Evolutionary conservation across 2,329 filamentous ascomycete genomes (phyloP), one percentile per base, ranked within the genome.

Genomic region (Xylaria digitata): DNA sequence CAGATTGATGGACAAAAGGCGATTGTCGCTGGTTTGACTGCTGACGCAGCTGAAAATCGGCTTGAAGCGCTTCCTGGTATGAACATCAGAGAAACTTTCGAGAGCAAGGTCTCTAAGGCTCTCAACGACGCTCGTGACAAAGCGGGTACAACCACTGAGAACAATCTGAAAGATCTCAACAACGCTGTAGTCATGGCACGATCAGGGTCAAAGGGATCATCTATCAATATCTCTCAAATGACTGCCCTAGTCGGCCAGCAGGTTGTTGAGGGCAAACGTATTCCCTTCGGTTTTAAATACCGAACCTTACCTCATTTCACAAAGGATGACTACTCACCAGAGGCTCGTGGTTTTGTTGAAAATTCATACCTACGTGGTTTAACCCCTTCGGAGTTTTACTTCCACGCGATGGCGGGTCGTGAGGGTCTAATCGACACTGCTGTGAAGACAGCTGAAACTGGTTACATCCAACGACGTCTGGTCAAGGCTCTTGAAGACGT

Each of bases 161-260:
- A 93, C 82, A 94, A 92, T 85, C 83, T 99, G 78, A 97, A 97
- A 82, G 93, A 97, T 80, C 85, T 92, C 75, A 99, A 99, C 86
- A 97, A 98, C 76, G 95, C 95, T 57, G 93, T 97, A 61, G 93
- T 94, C 77, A 99, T 98, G 92, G 94, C 96, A 67, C 89, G 90
- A 60, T 97, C 96, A 66, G 96, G 96, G 76, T 99, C 96, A 73
- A 99, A 99, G 85, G 96, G 96, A 79, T 98, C 96, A 2, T 95
- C 93, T 13, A 98, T 99, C 85, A 99, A 99, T 80, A 98, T 99
- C 75, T 97, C 96, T 17, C 96, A 99, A 81, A 99, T 99, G 96
- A 96, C 94, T 69, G 96, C 96, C 30, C 88, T 98, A 71, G 96
- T 99, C 67, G 96, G 96, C 72, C 96, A 99, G 79, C 96, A 99